A percentile compares a stretch with the other conserved stretches of the same genome.
Evolutionary conservation across 2,329 filamentous ascomycete species (phyloP).

Genomic region (Myotisia sp.): DNA sequence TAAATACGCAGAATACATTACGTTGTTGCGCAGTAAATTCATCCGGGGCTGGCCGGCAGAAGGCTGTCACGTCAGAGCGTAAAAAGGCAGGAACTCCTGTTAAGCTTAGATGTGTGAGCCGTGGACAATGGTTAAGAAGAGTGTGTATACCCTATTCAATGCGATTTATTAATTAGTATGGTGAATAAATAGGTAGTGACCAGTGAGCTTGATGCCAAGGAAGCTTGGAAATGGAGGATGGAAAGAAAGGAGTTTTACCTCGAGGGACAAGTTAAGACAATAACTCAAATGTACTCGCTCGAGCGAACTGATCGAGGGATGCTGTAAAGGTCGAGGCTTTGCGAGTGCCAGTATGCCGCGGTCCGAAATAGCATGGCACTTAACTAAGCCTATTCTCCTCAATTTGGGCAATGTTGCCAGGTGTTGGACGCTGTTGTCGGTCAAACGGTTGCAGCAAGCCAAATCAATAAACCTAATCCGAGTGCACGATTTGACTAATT

Average conservation of each 20-base stretch:
- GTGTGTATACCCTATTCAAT: constrained; percentile 63
- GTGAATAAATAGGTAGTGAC: too few relatives aligned
- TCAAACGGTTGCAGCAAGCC: constrained; percentile 83
- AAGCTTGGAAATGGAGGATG: neutral
- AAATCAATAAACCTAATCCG: constrained; percentile 94
- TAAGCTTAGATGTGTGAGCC: constrained; percentile 83
- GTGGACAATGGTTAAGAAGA: constrained; percentile 78
- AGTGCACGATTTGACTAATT: constrained; percentile 72
- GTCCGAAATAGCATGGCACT: constrained; percentile 83
- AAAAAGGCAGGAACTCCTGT: constrained; percentile 89
- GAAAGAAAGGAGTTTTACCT: constrained; percentile 47
- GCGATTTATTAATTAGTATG: constrained; percentile 19
- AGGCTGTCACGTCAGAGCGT: constrained; percentile 65
- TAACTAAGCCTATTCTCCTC: constrained; percentile 86
- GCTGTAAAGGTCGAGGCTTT: constrained; percentile 41
- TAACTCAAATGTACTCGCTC: constrained; percentile 95
- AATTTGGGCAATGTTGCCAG: constrained; percentile 81
- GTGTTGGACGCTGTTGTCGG: constrained; percentile 71
- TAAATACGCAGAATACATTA: constrained; percentile 95
- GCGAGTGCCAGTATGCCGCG: constrained; percentile 75
- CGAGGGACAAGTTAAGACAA: constrained; percentile 69
- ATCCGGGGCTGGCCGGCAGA: constrained; percentile 70
- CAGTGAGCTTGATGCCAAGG: too few relatives aligned
- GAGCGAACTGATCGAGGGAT: constrained; percentile 53
- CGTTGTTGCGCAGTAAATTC: constrained; percentile 95